Evolutionary conservation across 768 basidiomycete species (phyloP), one percentile per base, ranked within the genome.

Genomic region (Boletus barrowsii): DNA sequence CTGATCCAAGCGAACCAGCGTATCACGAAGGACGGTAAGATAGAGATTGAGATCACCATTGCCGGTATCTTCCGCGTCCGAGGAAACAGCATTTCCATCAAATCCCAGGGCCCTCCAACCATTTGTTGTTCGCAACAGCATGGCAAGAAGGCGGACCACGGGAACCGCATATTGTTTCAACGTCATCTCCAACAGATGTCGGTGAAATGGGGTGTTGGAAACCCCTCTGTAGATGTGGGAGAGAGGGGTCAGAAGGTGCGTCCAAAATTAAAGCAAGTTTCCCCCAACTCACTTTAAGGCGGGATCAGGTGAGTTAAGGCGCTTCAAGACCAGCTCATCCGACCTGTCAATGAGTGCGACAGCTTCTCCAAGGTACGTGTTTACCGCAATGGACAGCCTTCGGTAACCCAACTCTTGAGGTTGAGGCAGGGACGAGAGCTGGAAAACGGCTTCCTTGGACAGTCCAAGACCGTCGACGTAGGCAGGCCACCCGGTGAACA

Each of bases 241-340:
- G 22, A 24, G 24, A 5, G 24, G 24, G n/a, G n/a, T n/a, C n/a
- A n/a, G n/a, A n/a, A n/a, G n/a, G n/a, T n/a, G n/a, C n/a, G n/a
- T n/a, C n/a, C n/a, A n/a, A n/a, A n/a, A n/a, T n/a, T n/a, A n/a
- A n/a, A n/a, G n/a, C n/a, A n/a, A n/a, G n/a, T n/a, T n/a, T n/a
- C n/a, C n/a, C n/a, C n/a, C n/a, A n/a, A n/a, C n/a, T 24, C 24
- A 24, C 24, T 24, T 2, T 47, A 50, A 55, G 0, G 10, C 0
- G 4, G 55, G 63, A 54, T 61, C 51, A 5, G 54, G 50, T 0
- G 53, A 63, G 8, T 58, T 57, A 0, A 64, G 37, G 0, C 26
- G 13, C 24, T 64, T 41, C 0, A 64, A 18, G 0, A 63, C 43
- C 1, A 61, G 44, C 30, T 63, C 54, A 2, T 64, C 51, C 0